These are phyloP conservation scores for Posidonia australis DNA, from an alignment of 106 monocot species.

Conservation along the genomic window DNA sequence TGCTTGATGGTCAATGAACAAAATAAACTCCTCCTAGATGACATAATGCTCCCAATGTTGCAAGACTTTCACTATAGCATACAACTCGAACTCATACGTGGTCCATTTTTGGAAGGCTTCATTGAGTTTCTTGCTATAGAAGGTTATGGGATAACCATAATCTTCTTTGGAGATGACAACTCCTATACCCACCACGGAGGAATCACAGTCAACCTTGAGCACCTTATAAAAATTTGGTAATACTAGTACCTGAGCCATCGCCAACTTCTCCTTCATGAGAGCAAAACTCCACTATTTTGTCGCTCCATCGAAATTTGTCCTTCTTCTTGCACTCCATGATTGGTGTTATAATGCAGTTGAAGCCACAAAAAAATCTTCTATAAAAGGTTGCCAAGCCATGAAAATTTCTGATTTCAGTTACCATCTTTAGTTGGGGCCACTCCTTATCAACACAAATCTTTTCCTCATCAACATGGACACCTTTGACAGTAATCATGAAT, in stretches of 20 bases:
- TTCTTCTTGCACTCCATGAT: neutral
- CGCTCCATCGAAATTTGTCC: neutral
- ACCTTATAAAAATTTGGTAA: too few relatives aligned
- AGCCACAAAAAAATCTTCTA: neutral
- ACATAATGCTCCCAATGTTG: neutral
- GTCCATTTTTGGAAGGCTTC: neutral
- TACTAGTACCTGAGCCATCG: too few relatives aligned
- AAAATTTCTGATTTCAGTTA: neutral
- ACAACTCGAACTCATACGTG: neutral
- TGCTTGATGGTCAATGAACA: neutral
- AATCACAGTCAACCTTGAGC: too few relatives aligned
- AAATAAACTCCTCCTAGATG: neutral
- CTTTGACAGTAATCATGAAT: neutral
- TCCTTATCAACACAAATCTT: neutral
- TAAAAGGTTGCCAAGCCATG: neutral
- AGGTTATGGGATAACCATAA: too few relatives aligned
- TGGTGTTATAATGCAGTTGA: neutral
- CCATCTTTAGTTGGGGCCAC: neutral
- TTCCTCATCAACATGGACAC: neutral
- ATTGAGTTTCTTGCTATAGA: neutral
- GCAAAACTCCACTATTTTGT: too few relatives aligned
- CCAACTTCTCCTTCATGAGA: too few relatives aligned
- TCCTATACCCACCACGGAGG: too few relatives aligned
- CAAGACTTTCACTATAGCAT: neutral
- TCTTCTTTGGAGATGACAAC: too few relatives aligned